Evolutionary conservation across 2,329 filamentous ascomycete species (phyloP).

Genomic region (Beauveria sp.): DNA sequence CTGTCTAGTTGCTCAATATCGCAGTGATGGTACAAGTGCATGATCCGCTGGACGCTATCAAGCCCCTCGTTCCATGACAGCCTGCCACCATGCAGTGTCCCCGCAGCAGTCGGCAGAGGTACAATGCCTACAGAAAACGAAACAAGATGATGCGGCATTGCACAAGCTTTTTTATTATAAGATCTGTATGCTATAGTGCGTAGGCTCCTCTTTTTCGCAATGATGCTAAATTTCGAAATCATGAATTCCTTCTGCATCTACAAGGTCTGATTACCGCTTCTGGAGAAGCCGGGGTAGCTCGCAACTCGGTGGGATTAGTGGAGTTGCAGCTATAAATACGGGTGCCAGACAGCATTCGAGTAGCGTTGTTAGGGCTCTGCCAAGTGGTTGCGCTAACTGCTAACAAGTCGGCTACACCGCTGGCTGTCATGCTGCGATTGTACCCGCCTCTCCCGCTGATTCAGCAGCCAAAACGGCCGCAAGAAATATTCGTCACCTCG

Average conservation of each 20-base stretch:
- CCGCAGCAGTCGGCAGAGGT: neutral
- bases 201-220: too few species aligned
- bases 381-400: too few species aligned
- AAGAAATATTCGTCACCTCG: constrained; percentile 1
- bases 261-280: neutral
- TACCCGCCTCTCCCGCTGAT: neutral
- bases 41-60: neutral
- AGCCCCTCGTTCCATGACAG: neutral
- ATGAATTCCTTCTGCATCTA: too few species aligned
- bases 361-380: too few species aligned
- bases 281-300: neutral
- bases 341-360: too few species aligned
- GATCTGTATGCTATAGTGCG: neutral
- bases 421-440: too few species aligned
- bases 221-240: too few species aligned
- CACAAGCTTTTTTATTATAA: neutral
- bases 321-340: too few species aligned
- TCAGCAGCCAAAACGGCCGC: constrained; percentile 3
- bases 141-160: neutral
- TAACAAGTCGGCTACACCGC: too few species aligned
- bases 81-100: neutral
- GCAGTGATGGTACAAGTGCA: neutral
- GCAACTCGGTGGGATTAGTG: too few species aligned
- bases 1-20: neutral
- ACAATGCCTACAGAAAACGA: neutral